Conservation (phyloP, 177 flowering plant genomes). For the Vitis hybrid region DNA sequence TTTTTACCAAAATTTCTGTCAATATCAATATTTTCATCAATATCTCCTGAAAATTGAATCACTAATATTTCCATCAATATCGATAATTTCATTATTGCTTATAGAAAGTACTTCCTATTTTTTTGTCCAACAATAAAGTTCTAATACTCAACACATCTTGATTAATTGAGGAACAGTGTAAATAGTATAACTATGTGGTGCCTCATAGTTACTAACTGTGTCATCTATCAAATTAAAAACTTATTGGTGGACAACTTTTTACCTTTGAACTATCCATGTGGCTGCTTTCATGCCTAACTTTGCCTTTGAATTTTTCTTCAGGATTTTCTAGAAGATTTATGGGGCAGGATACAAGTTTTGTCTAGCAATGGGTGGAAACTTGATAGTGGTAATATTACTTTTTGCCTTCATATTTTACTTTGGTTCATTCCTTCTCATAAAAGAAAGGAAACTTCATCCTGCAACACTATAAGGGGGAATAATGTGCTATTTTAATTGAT, state of each 20-base stretch:
- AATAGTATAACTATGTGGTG: not conserved
- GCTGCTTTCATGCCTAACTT: not conserved
- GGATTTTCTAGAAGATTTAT: conserved; percentile 96
- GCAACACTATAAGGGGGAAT: no score
- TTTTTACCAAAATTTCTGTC: no score
- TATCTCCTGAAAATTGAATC: no score
- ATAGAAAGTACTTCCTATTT: not conserved
- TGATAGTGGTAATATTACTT: conserved; percentile 72
- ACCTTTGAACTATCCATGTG: not conserved
- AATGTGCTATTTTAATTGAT: no score
- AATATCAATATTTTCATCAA: no score
- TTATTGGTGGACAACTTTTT: not conserved
- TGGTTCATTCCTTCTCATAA: not conserved
- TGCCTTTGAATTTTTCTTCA: conserved; percentile 19
- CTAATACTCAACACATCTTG: not conserved
- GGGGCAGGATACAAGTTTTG: conserved; percentile 70
- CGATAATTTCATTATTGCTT: no score
- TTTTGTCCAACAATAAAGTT: not conserved
- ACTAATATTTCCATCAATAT: no score
- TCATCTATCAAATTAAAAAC: no score
- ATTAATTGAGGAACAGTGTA: not conserved
- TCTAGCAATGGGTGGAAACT: conserved; percentile 85
- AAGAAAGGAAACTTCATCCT: no score
- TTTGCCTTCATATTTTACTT: not conserved
- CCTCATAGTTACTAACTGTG: no score